Base-by-base conservation (phyloP, 495 filamentous ascomycete species). In the Stereocaulon alpinum region DNA sequence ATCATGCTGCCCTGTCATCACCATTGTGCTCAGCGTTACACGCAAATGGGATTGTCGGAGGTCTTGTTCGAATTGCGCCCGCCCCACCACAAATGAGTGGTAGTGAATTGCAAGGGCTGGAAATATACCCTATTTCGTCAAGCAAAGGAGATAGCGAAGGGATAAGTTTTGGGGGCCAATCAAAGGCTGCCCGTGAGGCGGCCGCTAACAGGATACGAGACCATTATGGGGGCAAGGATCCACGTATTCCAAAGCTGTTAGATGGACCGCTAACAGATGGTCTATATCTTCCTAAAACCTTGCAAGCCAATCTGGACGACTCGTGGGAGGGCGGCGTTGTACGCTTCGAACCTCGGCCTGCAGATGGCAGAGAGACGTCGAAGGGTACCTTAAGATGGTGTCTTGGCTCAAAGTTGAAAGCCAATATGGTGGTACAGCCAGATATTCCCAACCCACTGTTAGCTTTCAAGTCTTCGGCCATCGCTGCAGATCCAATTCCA, bases 251-350 rank as follows among this genome's bases (percentile, higher is more conserved):
- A 49, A 82, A 83, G 1, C 68, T 96, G 40, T 74, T 96, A n/a
- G 80, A 87, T 18, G 92, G 93, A 0, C 89, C 93, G 4, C 65
- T 98, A 30, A 96, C 91, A 0, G 87, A 96, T 72, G 90, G 93
- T 7, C 86, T 92, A 72, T 64, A 94, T 32, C 71, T 98, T 29
- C 79, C 82, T 0, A 70, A 65, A 40, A 22, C 45, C 15, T 4
- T 7, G 10, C 10, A 42, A 24, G 27, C 12, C 37, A 52, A 29
- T 32, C 18, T 30, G 18, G 32, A 15, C 27, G 29, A 56, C 11
- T 17, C 41, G 10, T 89, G 85, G 85, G 77, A 81, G 59, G 91
- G 91, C 2, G 91, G 86, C n/a, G 77, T 95, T 32, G 61, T 93
- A 22, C 81, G 80, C 60, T 86, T 95, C 66, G 87, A 91, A 58